Evolutionary conservation across 2,329 filamentous ascomycete genomes (phyloP).

Genomic region (Alternaria sp.): DNA sequence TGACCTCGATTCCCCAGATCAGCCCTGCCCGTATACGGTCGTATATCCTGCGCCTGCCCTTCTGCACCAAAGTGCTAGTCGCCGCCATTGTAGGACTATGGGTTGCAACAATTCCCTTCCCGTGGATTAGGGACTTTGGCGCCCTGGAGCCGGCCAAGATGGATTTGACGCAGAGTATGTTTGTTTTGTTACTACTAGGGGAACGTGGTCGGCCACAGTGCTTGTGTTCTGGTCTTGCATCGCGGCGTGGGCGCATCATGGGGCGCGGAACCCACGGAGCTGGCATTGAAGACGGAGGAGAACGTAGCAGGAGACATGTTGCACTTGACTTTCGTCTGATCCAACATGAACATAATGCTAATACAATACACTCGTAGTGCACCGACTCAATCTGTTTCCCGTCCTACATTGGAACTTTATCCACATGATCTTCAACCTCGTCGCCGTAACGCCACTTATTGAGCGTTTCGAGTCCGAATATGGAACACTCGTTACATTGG

Average conservation of each 20-base stretch:
- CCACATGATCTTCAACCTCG: conserved; percentile 78
- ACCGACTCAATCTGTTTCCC: conserved; percentile 90
- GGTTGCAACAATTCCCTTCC: conserved; percentile 70
- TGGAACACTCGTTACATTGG: conserved; percentile 85
- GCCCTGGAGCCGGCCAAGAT: conserved; percentile 79
- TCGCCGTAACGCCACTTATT: conserved; percentile 84
- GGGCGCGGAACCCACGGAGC: background rate
- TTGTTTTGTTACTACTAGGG: background rate
- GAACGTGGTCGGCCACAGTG: background rate
- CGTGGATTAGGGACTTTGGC: conserved; percentile 80
- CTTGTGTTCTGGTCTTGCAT: background rate
- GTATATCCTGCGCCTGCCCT: conserved; percentile 82
- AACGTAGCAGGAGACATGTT: background rate
- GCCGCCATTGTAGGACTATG: conserved; percentile 72
- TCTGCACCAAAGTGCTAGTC: conserved; percentile 79
- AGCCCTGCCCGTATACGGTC: conserved; percentile 77
- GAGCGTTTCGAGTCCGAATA: conserved; percentile 93
- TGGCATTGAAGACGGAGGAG: background rate
- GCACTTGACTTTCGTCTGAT: background rate
- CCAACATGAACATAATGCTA: conserved; percentile 16
- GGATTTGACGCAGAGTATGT: conserved; percentile 72
- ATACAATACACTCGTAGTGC: conserved; percentile 64
- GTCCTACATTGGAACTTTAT: conserved; percentile 83
- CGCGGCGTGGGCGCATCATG: conserved; percentile 5
- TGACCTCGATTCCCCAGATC: conserved; percentile 63